A percentile compares a stretch with the other conserved stretches of the same genome.
phyloP scores from a whole-genome alignment of 768 basidiomycete genomes.

The Leccinum arenicola region DNA sequence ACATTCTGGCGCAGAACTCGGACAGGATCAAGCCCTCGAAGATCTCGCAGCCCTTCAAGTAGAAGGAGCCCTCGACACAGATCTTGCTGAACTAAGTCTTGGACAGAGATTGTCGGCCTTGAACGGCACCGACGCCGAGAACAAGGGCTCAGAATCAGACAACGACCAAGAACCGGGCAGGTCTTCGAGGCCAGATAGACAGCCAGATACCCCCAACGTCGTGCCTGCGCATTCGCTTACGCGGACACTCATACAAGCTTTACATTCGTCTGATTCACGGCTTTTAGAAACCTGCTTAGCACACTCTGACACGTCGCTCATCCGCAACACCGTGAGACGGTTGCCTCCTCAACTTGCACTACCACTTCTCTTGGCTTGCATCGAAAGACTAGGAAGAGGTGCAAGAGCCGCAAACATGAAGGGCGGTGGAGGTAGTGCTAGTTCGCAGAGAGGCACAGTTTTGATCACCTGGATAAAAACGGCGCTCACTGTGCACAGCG shows the following conservation, averaged over 20 bases:
- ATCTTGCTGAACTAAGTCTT: conserved; percentile 87
- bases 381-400: conserved; percentile 82
- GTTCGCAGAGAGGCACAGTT: conserved; percentile 68
- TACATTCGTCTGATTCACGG: conserved; percentile 90
- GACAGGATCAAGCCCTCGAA: conserved; percentile 53
- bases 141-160: conserved; percentile 38
- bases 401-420: conserved; percentile 69
- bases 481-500: conserved; percentile 81
- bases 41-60: conserved; percentile 47
- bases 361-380: conserved; percentile 81
- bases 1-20: conserved; percentile 62
- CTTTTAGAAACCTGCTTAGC: conserved; percentile 84
- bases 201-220: conserved; percentile 34
- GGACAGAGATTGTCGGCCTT: conserved; percentile 86
- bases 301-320: conserved; percentile 77
- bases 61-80: conserved; percentile 74
- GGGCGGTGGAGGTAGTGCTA: conserved; percentile 76
- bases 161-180: conserved; percentile 46
- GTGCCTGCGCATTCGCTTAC: conserved; percentile 85
- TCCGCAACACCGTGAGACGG: conserved; percentile 82
- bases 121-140: conserved; percentile 44
- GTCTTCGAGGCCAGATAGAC: conserved; percentile 16
- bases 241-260: conserved; percentile 90
- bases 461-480: conserved; percentile 78
- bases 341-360: conserved; percentile 86